Percentiles rank a stretch among this genome's conserved stretches.
These are phyloP conservation scores for Chlorella sp. DNA, from an alignment of 139 green algal species.

Conservation along the genomic window DNA sequence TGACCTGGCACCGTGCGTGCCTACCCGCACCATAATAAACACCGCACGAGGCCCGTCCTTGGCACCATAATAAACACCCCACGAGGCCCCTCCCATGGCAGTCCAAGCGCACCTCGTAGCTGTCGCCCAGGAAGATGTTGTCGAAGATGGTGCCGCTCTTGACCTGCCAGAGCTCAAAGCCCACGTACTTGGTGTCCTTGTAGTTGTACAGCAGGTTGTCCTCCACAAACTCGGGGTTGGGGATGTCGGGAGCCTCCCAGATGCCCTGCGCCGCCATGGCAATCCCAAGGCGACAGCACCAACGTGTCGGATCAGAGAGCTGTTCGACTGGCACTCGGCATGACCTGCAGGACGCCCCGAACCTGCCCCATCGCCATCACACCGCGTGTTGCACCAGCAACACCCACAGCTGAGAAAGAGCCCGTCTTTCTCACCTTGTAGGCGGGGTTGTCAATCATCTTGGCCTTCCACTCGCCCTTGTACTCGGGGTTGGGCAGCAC, in stretches of 20 bases:
- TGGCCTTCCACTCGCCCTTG: slow-evolving; percentile 83
- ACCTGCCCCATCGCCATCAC: too few relatives aligned
- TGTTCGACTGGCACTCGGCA: too few relatives aligned
- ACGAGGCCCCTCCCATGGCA: too few relatives aligned
- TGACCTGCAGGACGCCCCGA: too few relatives aligned
- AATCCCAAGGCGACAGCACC: not conserved
- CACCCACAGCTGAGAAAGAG: not conserved
- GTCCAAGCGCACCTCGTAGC: too few relatives aligned
- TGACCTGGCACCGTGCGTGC: too few relatives aligned
- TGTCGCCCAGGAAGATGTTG: slow-evolving; percentile 84
- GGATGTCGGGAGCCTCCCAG: slow-evolving; percentile 77
- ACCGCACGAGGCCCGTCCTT: too few relatives aligned
- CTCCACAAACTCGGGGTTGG: slow-evolving; percentile 78
- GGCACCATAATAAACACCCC: too few relatives aligned
- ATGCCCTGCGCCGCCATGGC: too few relatives aligned
- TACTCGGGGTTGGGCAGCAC: slow-evolving; percentile 85
- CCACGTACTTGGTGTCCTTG: slow-evolving; percentile 64
- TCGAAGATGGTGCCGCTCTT: slow-evolving; percentile 87
- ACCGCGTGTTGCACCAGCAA: not conserved
- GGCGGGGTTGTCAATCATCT: slow-evolving; percentile 58
- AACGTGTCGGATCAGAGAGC: too few relatives aligned
- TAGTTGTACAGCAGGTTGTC: slow-evolving; percentile 68
- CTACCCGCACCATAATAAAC: too few relatives aligned
- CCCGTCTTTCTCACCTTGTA: slow-evolving; percentile 38
- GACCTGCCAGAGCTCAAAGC: slow-evolving; percentile 90